Percentiles rank a stretch among this genome's conserved stretches.
These are phyloP conservation scores for Penicillium silybi DNA, from an alignment of 495 filamentous ascomycete genomes.

Conservation along the genomic window DNA sequence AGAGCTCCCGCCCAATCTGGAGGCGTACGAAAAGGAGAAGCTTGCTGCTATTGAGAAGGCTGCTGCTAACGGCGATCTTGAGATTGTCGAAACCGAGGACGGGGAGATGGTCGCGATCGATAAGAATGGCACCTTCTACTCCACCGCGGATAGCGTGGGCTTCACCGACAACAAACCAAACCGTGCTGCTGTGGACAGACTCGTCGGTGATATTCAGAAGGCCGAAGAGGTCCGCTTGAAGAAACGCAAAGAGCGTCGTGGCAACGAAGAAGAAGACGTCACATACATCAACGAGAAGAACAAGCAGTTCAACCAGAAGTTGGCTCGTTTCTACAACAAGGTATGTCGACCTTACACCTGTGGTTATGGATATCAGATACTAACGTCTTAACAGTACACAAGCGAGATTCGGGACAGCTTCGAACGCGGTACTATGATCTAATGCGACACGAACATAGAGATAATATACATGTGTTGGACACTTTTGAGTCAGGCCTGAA, in stretches of 20 bases:
- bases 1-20: slow-evolving; percentile 64
- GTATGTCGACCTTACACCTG: slow-evolving; percentile 34
- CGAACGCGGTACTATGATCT: slow-evolving; percentile 81
- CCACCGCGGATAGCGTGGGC: slow-evolving; percentile 72
- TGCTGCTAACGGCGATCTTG: slow-evolving; percentile 71
- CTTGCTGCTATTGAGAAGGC: slow-evolving; percentile 78
- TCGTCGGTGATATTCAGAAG: slow-evolving; percentile 82
- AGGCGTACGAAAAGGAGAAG: slow-evolving; percentile 81
- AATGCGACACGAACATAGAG: slow-evolving; percentile 21
- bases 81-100: slow-evolving; percentile 90
- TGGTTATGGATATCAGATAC: slow-evolving; percentile 2
- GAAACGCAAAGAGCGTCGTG: slow-evolving; percentile 75
- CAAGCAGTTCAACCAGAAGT: slow-evolving; percentile 98
- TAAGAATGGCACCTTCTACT: slow-evolving; percentile 84
- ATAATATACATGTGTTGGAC: slow-evolving; percentile 23
- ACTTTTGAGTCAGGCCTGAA: slow-evolving; percentile 2
- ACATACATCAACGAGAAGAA: slow-evolving; percentile 99
- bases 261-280: slow-evolving; percentile 78
- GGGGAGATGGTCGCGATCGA: slow-evolving; percentile 94
- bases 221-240: slow-evolving; percentile 81
- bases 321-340: slow-evolving; percentile 95
- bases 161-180: slow-evolving; percentile 85
- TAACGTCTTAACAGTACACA: slow-evolving; percentile 66
- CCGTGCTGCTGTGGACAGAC: slow-evolving; percentile 81
- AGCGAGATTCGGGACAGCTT: slow-evolving; percentile 96